Evolutionary conservation across 306 rosid genomes (phyloP).

Genomic region (Cucurbita ficifolia): DNA sequence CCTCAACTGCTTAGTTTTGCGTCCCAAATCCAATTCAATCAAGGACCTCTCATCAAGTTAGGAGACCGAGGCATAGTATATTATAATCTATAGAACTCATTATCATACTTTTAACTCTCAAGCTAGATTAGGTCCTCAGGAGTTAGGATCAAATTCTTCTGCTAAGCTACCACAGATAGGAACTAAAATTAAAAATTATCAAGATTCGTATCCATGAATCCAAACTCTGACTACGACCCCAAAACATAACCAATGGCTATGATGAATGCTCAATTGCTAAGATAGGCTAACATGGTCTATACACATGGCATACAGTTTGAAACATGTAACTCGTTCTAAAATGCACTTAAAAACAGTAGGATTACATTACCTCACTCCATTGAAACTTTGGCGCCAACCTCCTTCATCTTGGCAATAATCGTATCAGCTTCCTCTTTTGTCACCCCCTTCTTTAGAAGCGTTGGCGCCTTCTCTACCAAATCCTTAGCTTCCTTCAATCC

Average conservation of each 20-base stretch:
- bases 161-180: background rate
- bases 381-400: slow-evolving; percentile 68
- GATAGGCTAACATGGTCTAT: background rate
- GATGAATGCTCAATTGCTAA: background rate
- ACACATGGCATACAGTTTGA: background rate
- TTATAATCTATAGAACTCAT: background rate
- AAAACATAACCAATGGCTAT: background rate
- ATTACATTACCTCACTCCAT: slow-evolving; percentile 62
- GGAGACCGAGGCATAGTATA: background rate
- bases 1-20: background rate
- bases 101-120: background rate
- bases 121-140: background rate
- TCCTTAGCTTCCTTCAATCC: slow-evolving; percentile 99
- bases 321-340: background rate
- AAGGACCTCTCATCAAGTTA: background rate
- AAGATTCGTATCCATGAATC: background rate
- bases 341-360: background rate
- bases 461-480: slow-evolving; percentile 80
- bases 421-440: slow-evolving; percentile 76
- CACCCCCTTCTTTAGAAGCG: slow-evolving; percentile 79
- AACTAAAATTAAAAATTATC: background rate
- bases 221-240: background rate
- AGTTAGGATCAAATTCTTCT: background rate
- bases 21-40: background rate
- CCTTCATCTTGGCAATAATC: slow-evolving; percentile 76